Evolutionary conservation across 2,329 filamentous ascomycete genomes (phyloP).

Genomic region (Colletotrichum nymphaeae): DNA sequence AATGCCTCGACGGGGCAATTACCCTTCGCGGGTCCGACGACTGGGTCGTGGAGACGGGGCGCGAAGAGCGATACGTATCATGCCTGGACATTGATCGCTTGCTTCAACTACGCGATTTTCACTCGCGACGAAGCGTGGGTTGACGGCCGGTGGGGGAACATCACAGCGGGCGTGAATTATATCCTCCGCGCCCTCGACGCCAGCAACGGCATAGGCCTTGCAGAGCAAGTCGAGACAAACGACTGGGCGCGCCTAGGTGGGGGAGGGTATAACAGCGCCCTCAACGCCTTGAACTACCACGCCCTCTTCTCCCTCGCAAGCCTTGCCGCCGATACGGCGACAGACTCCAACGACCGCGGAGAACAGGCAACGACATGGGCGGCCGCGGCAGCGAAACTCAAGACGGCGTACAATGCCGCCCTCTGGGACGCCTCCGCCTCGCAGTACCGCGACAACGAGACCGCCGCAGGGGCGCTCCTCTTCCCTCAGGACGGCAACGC

Average conservation of each 20-base stretch:
- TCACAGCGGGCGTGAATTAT: conserved; percentile 46
- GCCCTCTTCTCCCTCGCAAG: conserved; percentile 39
- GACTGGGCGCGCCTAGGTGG: conserved; percentile 45
- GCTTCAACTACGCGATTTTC: conserved; percentile 62
- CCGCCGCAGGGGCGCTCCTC: conserved; percentile 49
- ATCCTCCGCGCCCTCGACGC: conserved; percentile 34
- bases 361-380: conserved; percentile 28
- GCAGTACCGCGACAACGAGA: conserved; percentile 61
- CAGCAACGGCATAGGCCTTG: conserved; percentile 24
- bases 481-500: conserved; percentile 62
- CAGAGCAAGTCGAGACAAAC: conserved; percentile 38
- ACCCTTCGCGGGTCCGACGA: conserved; percentile 41
- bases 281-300: conserved; percentile 47
- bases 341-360: conserved; percentile 6
- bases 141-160: conserved; percentile 53
- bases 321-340: conserved; percentile 35
- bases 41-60: conserved; percentile 35
- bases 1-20: conserved; percentile 39
- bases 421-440: conserved; percentile 56
- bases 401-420: conserved; percentile 53
- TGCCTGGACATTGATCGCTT: conserved; percentile 62
- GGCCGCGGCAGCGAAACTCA: conserved; percentile 24
- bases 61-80: conserved; percentile 40
- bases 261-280: conserved; percentile 45
- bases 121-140: conserved; percentile 57